A percentile compares a stretch with the other conserved stretches of the same genome.
phyloP scores from a whole-genome alignment of 202 grass and related monocot species.

The Schoenoplectus triqueter region DNA sequence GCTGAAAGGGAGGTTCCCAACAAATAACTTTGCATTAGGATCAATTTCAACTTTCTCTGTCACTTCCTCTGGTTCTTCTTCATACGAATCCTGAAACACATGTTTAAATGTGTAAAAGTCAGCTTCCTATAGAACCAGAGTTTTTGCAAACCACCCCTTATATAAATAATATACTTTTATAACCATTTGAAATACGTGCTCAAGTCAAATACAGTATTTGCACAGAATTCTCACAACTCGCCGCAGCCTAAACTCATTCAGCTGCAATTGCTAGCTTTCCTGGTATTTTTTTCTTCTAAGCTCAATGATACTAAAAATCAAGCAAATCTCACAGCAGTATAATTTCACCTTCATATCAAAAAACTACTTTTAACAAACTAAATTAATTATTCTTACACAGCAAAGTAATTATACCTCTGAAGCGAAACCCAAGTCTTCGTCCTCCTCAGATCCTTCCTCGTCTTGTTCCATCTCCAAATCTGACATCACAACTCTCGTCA shows the following conservation, averaged over 20 bases:
- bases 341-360: not conserved
- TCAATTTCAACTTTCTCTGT: slow-evolving; percentile 45
- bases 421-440: slow-evolving; percentile 36
- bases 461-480: slow-evolving; percentile 60
- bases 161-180: not conserved
- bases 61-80: slow-evolving; percentile 1
- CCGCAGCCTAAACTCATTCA: not conserved
- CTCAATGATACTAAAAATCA: not conserved
- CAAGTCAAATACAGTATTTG: not conserved
- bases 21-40: slow-evolving; percentile 77
- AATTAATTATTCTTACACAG: not conserved
- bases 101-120: not conserved
- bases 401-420: slow-evolving; percentile 32
- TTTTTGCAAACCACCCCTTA: not conserved
- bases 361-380: slow-evolving; percentile 5
- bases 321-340: not conserved
- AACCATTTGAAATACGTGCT: not conserved
- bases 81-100: slow-evolving; percentile 34
- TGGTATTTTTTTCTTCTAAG: not conserved
- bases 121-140: not conserved
- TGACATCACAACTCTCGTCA: slow-evolving; percentile 55
- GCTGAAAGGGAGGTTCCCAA: slow-evolving; percentile 89
- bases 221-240: not conserved
- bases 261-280: not conserved
- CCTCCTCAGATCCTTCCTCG: slow-evolving; percentile 40